phyloP scores from a whole-genome alignment of 2,329 filamentous ascomycete genomes.

The Colletotrichum lindemuthianum region DNA sequence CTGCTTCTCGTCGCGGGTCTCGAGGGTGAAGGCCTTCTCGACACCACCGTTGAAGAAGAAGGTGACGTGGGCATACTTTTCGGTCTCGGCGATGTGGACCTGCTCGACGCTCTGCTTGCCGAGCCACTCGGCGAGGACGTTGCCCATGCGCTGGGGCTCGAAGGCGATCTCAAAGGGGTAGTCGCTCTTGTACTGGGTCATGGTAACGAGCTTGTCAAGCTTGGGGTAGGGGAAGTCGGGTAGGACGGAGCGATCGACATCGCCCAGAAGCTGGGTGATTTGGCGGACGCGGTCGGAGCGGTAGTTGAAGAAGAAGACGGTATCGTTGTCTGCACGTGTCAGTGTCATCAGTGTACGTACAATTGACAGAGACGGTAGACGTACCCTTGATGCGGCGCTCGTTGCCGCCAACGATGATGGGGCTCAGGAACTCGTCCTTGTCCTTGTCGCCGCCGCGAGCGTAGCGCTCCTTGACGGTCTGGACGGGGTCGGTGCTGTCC shows the following conservation, averaged over 20 bases:
- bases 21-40: constrained; percentile 93
- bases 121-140: constrained; percentile 98
- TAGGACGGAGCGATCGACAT: constrained; percentile 88
- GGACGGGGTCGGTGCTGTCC: constrained; percentile 82
- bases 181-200: constrained; percentile 98
- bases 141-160: constrained; percentile 93
- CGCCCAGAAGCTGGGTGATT: constrained; percentile 92
- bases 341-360: constrained; percentile 14
- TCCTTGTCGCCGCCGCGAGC: constrained; percentile 74
- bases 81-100: constrained; percentile 96
- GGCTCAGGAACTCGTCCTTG: constrained; percentile 98
- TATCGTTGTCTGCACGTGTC: constrained; percentile 76
- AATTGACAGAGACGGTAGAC: constrained; percentile 33
- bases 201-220: constrained; percentile 85
- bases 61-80: constrained; percentile 99
- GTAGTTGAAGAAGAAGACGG: constrained; percentile 99
- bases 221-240: constrained; percentile 95
- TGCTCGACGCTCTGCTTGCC: constrained; percentile 90
- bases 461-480: constrained; percentile 89
- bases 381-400: constrained; percentile 85
- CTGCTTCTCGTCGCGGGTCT: constrained; percentile 85
- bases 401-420: constrained; percentile 91
- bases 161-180: constrained; percentile 94
- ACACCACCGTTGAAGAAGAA: constrained; percentile 99
- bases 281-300: constrained; percentile 97